Percentiles rank a stretch among this genome's conserved stretches.
Evolutionary conservation across 2,329 filamentous ascomycete genomes (phyloP).

Genomic region (Aspergillus sp.): DNA sequence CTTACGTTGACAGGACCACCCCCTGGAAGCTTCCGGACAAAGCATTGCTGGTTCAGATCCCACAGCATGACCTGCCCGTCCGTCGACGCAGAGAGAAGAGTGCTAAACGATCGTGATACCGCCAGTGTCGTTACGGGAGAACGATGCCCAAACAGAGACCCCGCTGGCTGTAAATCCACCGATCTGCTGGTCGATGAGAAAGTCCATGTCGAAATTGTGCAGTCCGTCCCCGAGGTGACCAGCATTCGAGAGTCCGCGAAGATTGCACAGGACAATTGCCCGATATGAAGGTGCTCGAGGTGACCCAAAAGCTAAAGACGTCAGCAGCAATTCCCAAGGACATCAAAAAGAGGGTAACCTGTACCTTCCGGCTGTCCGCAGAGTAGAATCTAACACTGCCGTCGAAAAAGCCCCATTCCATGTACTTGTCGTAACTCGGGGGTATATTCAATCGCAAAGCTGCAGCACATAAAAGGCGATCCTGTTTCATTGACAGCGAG

Average conservation of each 20-base stretch:
- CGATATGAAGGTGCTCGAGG: constrained; percentile 91
- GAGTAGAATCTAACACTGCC: constrained; percentile 89
- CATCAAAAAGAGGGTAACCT: background rate
- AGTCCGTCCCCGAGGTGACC: constrained; percentile 89
- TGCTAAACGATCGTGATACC: constrained; percentile 83
- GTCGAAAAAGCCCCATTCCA: constrained; percentile 96
- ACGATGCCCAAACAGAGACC: constrained; percentile 87
- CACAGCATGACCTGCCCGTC: constrained; percentile 86
- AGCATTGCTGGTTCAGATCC: constrained; percentile 89
- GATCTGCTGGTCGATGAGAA: constrained; percentile 65
- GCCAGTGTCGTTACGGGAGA: constrained; percentile 78
- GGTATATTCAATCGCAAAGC: constrained; percentile 85
- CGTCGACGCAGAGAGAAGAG: constrained; percentile 76
- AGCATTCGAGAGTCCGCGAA: constrained; percentile 90
- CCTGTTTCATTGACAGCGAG: constrained; percentile 74
- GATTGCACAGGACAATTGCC: constrained; percentile 77
- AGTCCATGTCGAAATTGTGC: constrained; percentile 81
- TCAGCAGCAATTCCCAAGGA: background rate
- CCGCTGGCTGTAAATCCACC: constrained; percentile 75
- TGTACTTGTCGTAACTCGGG: constrained; percentile 81
- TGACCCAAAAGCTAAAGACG: constrained; percentile 65
- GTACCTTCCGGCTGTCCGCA: constrained; percentile 73
- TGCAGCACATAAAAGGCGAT: constrained; percentile 79
- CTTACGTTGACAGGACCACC: constrained; percentile 52
- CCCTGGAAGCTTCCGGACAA: constrained; percentile 71